Evolutionary conservation across 257 asterid genomes (phyloP).

Genomic region (Avicennia marina): DNA sequence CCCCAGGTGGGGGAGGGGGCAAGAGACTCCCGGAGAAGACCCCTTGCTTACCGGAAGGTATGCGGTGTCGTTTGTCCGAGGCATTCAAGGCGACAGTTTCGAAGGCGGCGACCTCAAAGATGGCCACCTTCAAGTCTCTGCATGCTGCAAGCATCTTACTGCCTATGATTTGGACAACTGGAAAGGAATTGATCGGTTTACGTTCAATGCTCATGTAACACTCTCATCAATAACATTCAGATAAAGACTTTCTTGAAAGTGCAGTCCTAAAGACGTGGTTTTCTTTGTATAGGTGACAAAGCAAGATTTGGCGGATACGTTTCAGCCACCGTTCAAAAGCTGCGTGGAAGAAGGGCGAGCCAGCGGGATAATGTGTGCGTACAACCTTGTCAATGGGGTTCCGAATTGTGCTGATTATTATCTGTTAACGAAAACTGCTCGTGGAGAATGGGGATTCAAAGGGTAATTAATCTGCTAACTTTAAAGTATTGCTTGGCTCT

Average conservation of each 20-base stretch:
- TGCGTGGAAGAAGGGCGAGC: slow-evolving; percentile 72
- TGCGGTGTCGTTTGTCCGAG: slow-evolving; percentile 64
- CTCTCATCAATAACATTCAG: not conserved
- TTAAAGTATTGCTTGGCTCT: not conserved
- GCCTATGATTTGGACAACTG: slow-evolving; percentile 73
- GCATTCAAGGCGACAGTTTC: slow-evolving; percentile 65
- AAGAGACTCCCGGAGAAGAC: slow-evolving; percentile 79
- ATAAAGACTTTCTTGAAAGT: not conserved
- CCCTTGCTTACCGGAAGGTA: slow-evolving; percentile 49
- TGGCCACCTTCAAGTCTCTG: slow-evolving; percentile 58
- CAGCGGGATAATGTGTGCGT: slow-evolving; percentile 95
- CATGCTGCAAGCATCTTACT: slow-evolving; percentile 72
- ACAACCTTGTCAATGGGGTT: slow-evolving; percentile 74
- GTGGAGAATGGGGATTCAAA: slow-evolving; percentile 63
- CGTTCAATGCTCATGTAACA: slow-evolving; percentile 54
- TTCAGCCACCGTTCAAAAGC: slow-evolving; percentile 76
- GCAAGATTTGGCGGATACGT: slow-evolving; percentile 91
- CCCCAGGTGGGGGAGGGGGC: slow-evolving; percentile 90
- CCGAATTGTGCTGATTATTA: slow-evolving; percentile 76
- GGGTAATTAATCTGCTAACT: slow-evolving; percentile 36
- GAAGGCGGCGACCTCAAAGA: slow-evolving; percentile 44
- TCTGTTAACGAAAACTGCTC: slow-evolving; percentile 70
- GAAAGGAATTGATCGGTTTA: slow-evolving; percentile 48
- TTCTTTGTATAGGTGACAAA: slow-evolving; percentile 43
- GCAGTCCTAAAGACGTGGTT: not conserved